phyloP scores from a whole-genome alignment of 768 basidiomycete species.

The Phaeolepiota aurea region DNA sequence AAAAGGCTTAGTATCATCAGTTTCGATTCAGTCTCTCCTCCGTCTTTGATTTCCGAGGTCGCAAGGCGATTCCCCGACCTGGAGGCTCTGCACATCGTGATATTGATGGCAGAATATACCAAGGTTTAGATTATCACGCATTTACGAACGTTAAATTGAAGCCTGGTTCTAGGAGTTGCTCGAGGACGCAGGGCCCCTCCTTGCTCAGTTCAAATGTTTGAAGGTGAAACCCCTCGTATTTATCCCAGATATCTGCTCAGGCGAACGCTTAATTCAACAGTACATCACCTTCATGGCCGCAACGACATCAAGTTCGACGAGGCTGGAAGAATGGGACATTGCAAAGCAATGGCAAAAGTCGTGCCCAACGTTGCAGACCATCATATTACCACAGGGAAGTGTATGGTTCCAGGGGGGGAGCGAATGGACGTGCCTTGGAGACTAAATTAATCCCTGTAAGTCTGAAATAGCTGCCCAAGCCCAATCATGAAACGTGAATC shows the following conservation, averaged over 20 bases:
- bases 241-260: background rate
- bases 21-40: conserved; percentile 39
- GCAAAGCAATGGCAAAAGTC: conserved; percentile 47
- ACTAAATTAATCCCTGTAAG: too few relatives aligned
- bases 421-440: conserved; percentile 1
- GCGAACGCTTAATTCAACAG: conserved; percentile 13
- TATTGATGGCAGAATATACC: conserved; percentile 40
- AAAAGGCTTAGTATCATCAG: conserved; percentile 49
- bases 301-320: conserved; percentile 14
- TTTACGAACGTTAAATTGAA: background rate
- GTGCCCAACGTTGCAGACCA: conserved; percentile 54
- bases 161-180: conserved; percentile 29
- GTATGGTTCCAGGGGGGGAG: conserved; percentile 45
- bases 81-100: conserved; percentile 55
- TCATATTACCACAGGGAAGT: conserved; percentile 54
- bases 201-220: conserved; percentile 34
- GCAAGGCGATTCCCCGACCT: conserved; percentile 36
- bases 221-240: conserved; percentile 5
- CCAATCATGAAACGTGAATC: too few relatives aligned
- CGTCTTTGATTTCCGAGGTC: conserved; percentile 37
- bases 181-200: conserved; percentile 26
- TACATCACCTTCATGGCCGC: conserved; percentile 59
- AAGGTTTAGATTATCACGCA: conserved; percentile 24
- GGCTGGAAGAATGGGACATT: conserved; percentile 38
- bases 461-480: too few relatives aligned